Evolutionary conservation across 257 asterid species (phyloP), one percentile per base, ranked within the genome.

Genomic region (Coffea eugenioides): DNA sequence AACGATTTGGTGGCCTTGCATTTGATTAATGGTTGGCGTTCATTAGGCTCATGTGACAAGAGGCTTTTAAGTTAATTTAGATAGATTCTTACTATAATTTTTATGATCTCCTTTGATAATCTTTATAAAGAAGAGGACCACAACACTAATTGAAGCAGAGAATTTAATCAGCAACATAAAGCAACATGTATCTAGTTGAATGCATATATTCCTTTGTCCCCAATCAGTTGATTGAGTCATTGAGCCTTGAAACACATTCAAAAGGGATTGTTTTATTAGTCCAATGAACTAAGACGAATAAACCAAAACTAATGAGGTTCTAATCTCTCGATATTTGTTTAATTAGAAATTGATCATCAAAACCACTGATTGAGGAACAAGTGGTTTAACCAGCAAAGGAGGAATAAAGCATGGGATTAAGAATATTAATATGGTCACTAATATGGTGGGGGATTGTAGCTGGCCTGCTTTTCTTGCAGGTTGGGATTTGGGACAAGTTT

Each of bases 41-140:
- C 82, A 36, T 84, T 77, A 81, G 77, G 81, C 74, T 87, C 90
- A 84, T 89, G 91, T 86, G 90, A 81, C 51, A 2, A 52, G 65
- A 56, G 79, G 79, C 81, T 74, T 84, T 79, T 76, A 57, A 27
- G 34, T 77, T 76, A 15, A 62, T 75, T 74, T 68, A 64, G 34
- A 74, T 61, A 66, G n/a, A 64, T 39, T 78, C 14, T 71, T 73
- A 27, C 3, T 25, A 12, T 11, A 25, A 10, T 25, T 65, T 61
- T 8, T 21, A 23, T 18, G 8, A n/a, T 23, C 62, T 45, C n/a
- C 79, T 61, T 12, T 76, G 48, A 41, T 76, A 8, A 34, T 57
- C 23, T 59, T 61, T 25, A 75, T 75, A 12, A 12, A 75, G 8
- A 14, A 36, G 36, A 61, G 70, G 79, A 75, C 79, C 71, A 75